Conservation (phyloP, 345 rosid species). For the Brassica incana region DNA sequence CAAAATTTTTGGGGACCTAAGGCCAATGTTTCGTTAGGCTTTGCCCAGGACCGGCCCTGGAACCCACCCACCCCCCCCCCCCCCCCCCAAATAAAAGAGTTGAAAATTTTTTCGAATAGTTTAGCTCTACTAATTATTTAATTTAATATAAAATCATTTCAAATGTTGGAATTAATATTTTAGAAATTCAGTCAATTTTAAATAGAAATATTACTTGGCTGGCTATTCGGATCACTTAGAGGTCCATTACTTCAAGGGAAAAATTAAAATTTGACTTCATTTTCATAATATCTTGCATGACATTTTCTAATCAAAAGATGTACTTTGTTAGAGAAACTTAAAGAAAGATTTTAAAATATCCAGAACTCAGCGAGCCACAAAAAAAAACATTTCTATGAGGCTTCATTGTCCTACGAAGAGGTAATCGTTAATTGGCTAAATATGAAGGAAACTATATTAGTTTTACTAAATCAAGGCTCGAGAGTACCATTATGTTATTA, state of each 20-base stretch:
- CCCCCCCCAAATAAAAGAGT: too few species aligned
- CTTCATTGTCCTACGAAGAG: slow-evolving; percentile 12
- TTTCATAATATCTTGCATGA: not conserved
- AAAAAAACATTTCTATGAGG: slow-evolving; percentile 8
- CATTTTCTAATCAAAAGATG: too few species aligned
- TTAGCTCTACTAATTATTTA: too few species aligned
- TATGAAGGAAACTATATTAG: not conserved
- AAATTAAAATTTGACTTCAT: slow-evolving; percentile 7
- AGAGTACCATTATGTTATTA: too few species aligned
- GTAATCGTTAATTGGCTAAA: slow-evolving; percentile 9
- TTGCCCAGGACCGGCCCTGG: too few species aligned
- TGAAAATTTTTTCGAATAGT: too few species aligned
- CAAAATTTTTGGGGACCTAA: too few species aligned
- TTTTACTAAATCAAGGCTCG: too few species aligned
- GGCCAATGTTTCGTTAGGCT: too few species aligned
- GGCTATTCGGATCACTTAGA: slow-evolving; percentile 21
- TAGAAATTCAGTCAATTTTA: not conserved
- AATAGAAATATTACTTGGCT: not conserved
- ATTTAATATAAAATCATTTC: too few species aligned
- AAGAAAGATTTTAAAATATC: not conserved
- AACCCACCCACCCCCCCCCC: too few species aligned
- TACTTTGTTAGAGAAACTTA: not conserved
- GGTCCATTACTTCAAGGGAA: not conserved
- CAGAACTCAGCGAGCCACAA: slow-evolving; percentile 24
- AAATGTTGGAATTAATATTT: too few species aligned